Conservation (phyloP, 1,284 basidiomycete species). For the Fomitiporia mediterranea region DNA sequence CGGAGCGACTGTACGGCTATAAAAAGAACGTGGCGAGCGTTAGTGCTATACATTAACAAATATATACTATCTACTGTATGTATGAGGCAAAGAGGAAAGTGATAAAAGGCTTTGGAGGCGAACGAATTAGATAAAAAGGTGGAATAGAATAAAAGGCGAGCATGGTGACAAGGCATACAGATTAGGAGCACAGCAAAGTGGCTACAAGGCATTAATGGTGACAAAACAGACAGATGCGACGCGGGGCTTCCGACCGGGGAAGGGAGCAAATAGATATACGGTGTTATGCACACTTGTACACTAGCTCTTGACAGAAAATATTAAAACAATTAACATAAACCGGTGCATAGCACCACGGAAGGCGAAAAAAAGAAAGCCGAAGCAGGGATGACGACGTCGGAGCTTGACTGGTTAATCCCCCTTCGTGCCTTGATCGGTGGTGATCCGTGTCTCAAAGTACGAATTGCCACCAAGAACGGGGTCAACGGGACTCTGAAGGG, state of each 20-base stretch:
- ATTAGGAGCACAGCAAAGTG: neutral
- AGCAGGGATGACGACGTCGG: neutral
- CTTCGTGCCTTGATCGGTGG: slow-evolving; percentile 25
- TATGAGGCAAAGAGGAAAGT: slow-evolving; percentile 1
- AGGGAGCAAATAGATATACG: neutral
- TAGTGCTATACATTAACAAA: neutral
- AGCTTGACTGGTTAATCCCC: slow-evolving; percentile 33
- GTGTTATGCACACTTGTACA: neutral
- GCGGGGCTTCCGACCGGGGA: neutral
- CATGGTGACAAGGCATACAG: neutral
- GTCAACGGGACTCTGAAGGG: slow-evolving; percentile 19
- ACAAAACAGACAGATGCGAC: neutral
- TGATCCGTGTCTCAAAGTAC: slow-evolving; percentile 15
- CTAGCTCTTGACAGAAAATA: neutral
- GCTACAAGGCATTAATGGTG: neutral
- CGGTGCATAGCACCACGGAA: too few species aligned
- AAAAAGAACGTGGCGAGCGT: slow-evolving; percentile 2
- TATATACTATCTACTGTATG: slow-evolving; percentile 1
- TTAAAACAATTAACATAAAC: too few species aligned
- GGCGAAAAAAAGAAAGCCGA: neutral
- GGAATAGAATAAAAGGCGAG: neutral
- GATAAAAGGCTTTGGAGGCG: neutral
- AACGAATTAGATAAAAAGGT: neutral
- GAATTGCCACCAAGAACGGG: slow-evolving; percentile 21
- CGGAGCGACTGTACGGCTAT: too few species aligned